These are phyloP conservation scores for Bolboschoenoplectus hybrid DNA, from an alignment of 202 grass and related monocot species.

Conservation along the genomic window DNA sequence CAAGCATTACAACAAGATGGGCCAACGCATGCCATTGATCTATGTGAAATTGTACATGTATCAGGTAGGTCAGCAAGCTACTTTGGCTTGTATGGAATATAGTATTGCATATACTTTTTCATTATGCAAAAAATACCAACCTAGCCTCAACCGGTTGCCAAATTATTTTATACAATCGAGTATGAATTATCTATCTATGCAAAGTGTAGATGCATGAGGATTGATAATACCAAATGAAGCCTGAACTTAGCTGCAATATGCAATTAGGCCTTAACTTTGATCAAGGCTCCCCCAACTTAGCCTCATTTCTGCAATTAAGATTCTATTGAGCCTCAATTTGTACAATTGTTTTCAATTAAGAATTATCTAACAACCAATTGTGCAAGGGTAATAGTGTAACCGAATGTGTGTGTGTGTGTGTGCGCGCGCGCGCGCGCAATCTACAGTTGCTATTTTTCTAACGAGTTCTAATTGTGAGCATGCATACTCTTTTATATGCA, in stretches of 20 bases:
- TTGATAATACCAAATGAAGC: background rate
- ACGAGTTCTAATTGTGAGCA: background rate
- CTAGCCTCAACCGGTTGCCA: background rate
- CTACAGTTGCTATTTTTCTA: background rate
- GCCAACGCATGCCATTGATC: constrained; percentile 88
- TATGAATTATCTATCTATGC: background rate
- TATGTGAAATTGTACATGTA: constrained; percentile 97
- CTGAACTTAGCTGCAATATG: background rate
- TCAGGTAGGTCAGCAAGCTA: constrained; percentile 63
- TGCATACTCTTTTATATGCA: background rate
- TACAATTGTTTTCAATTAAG: constrained; percentile 1
- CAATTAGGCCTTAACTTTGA: background rate
- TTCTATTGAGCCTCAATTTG: background rate
- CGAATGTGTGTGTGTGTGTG: background rate
- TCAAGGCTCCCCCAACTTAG: background rate
- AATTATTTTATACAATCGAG: background rate
- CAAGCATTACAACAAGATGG: constrained; percentile 98
- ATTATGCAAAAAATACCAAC: background rate
- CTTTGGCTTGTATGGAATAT: background rate
- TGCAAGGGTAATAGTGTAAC: background rate
- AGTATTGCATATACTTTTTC: background rate
- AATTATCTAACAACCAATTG: background rate
- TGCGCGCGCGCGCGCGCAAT: too few relatives aligned
- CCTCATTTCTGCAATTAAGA: background rate
- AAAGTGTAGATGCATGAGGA: background rate